Evolutionary conservation across 129 eudicot genomes (phyloP), one percentile per base, ranked within the genome.

Genomic region (Smallanthus sonchifolius): DNA sequence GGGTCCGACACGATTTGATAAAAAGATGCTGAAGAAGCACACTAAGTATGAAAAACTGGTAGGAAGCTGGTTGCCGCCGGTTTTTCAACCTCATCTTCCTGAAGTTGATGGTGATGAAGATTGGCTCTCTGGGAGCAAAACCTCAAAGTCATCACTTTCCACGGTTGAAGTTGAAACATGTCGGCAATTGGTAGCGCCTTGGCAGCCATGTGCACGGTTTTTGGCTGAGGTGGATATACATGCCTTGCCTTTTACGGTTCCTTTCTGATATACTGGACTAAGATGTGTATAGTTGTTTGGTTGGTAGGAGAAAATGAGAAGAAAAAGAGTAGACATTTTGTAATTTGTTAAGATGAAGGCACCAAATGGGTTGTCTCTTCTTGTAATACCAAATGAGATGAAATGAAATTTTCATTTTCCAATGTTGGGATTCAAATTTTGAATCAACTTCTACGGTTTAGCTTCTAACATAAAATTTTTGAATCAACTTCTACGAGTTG

Each of bases 191-290:
- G 78, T 67, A 78, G 77, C 75, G 4, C 59, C 79, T 0, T 66
- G 84, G 83, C 75, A 56, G 69, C 96, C 97, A 0, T 76, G 84
- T 54, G 93, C 91, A 0, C 80, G 73, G 19, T 78, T 51, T 57
- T 67, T 92, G 78, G 80, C 76, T 0, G 94, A 89, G 13, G 96
- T 65, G 20, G 94, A 79, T 32, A 56, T 92, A 6, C 81, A 89
- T 55, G 96, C 96, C 0, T 36, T 92, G 79, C 97, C 97, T 0
- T 92, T 49, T 44, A 85, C 96, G 0, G 82, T 85, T 49, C 96
- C 96, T 0, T 92, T 87, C 62, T 92, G 78, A 89, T 10, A 7
- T n/a, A 9, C 14, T 49, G n/a, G 11, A 24, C 7, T 15, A 64
- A 54, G 40, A 43, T 54, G 48, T 79, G 67, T 56, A 72, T 64